Base-by-base conservation (phyloP, 164 flowering plant genomes). In the Amborella trichopoda region DNA sequence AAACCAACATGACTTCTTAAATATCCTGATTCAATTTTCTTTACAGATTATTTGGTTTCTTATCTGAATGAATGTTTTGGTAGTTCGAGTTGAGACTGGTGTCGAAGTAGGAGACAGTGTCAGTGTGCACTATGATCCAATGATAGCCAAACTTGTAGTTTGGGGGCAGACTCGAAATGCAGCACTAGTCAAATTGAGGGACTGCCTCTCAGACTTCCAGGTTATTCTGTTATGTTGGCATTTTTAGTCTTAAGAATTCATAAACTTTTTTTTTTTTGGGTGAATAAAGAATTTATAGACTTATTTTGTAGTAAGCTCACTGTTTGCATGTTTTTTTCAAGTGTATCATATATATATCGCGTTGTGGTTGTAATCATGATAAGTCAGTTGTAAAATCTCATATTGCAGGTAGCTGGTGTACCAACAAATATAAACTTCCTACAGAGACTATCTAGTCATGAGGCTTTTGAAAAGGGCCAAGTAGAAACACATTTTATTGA, bases 141-240 rank as follows among this genome's bases (percentile, higher is more conserved):
- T 91, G 99, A 87, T 91, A 60, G 99, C 99, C 26, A 91, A 91
- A 73, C 96, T 91, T 65, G 95, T 91, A 26, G 96, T 87, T 8
- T 74, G 83, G 87, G 99, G 96, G 62, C 84, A 74, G 71, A 75
- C 73, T 52, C 85, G 96, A 23, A 51, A 61, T 56, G 72, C 84
- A n/a, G 99, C 99, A 36, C 66, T 91, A 53, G 66, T 81, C 28
- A 91, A 87, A 66, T 40, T 91, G 74, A 87, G 72, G 67, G 83
- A 87, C 50, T 72, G 88, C 66, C 59, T 91, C 52, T 71, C 82
- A 13, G 74, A 77, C 37, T 91, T 91, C 74, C 85, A 80, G 96
- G 99, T 85, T 68, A n/a, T n/a, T n/a, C n/a, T 32, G 28, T 20
- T 30, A 30, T 30, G 34, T 13, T 30, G 34, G 34, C 34, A 30